Base-by-base conservation (phyloP, 2,329 filamentous ascomycete genomes). In the Fusarium sp. region DNA sequence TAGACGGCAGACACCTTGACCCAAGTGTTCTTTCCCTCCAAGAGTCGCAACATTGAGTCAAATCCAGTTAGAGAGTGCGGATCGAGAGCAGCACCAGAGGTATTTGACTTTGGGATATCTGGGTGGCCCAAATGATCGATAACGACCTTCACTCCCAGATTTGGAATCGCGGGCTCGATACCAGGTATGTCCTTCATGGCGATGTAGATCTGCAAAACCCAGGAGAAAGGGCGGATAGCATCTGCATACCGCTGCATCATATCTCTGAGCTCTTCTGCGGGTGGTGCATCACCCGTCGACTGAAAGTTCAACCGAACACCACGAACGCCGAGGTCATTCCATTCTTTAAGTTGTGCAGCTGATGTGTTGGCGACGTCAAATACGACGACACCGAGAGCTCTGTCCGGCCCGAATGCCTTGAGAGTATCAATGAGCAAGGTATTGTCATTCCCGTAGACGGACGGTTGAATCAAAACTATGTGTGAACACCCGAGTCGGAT, bases 301-400 rank as follows among this genome's bases (percentile, higher is more conserved):
- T 58, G 55, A 15, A 58, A 58, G 15, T 58, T 58, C 23, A 58
- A 14, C 1, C 55, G 41, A 4, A 58, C 55, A 5, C 55, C 55
- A 10, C 55, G 41, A 10, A 58, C 41, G 7, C 55, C 55, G 0
- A 58, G 41, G 6, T 29, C 23, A 5, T 58, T 23, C 55, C 55
- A 58, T 58, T 58, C 23, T 21, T 3, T 2, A 27, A 58, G 31
- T 2, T 58, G 41, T 14, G 55, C 23, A 15, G 31, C 1, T 4
- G 41, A 48, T 1, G 19, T 58, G 19, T 48, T 48, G 31, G 31
- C 19, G 4, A 46, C 31, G 15, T 58, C 41, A 29, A 58, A 58
- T 6, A 37, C 18, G 6, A 58, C 4, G 23, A 58, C 55, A 48
- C 55, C 55, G 1, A 29, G 23, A 4, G 55, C 55, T 16, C 55